Conservation (phyloP, 352 stramenopile genomes). For the Globisporangium yorkense region DNA sequence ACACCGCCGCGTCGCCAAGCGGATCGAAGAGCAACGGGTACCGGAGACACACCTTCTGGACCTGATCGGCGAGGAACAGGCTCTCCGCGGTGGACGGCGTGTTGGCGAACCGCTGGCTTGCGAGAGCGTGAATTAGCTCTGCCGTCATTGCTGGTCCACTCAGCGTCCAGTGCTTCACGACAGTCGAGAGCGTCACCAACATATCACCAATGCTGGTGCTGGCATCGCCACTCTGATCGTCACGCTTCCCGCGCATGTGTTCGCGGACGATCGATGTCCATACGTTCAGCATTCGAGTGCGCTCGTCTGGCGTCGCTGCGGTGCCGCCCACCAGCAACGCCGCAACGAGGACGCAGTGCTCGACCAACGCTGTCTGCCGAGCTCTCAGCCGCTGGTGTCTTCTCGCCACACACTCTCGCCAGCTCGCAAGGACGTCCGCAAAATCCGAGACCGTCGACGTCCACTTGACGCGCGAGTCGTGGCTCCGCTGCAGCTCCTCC, state of each 20-base stretch:
- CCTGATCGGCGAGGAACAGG: conserved; percentile 46
- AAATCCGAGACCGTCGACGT: conserved; percentile 37
- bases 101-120: conserved; percentile 16
- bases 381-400: conserved; percentile 16
- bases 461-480: conserved; percentile 39
- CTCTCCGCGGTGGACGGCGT: conserved; percentile 26
- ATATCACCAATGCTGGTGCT: conserved; percentile 2
- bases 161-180: conserved; percentile 21
- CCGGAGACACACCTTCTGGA: conserved; percentile 34
- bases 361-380: conserved; percentile 23
- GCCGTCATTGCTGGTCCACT: conserved; percentile 17
- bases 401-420: conserved; percentile 22
- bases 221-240: not conserved
- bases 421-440: conserved; percentile 29
- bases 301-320: conserved; percentile 17
- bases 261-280: conserved; percentile 19
- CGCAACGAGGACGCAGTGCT: conserved; percentile 29
- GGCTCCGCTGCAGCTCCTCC: conserved; percentile 42
- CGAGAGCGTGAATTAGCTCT: conserved; percentile 28
- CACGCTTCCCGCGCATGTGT: not conserved
- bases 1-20: conserved; percentile 22
- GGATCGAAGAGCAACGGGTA: conserved; percentile 51
- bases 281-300: conserved; percentile 12
- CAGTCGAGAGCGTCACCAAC: not conserved
- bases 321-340: conserved; percentile 26